A percentile compares a stretch with the other conserved stretches of the same genome.
Conservation (phyloP, 2,329 filamentous ascomycete genomes). For the Colletotrichum sp. region DNA sequence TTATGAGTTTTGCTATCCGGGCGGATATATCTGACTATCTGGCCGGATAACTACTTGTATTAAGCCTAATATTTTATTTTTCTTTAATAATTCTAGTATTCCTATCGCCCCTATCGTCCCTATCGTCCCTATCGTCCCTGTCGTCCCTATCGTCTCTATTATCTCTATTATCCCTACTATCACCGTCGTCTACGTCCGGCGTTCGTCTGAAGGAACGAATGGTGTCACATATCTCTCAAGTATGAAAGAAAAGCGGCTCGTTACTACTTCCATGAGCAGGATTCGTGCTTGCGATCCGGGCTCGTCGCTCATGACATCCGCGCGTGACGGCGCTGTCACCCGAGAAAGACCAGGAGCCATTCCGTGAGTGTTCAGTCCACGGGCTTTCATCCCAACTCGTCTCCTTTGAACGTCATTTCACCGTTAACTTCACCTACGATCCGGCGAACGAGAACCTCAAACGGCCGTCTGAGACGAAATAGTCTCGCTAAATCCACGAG, state of each 20-base stretch:
- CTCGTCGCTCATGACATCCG: not conserved
- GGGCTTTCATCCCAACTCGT: too few species aligned
- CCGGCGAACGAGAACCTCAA: not conserved
- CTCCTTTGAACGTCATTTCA: not conserved
- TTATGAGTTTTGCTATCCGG: too few species aligned
- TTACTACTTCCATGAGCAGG: not conserved
- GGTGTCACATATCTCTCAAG: not conserved
- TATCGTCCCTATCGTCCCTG: too few species aligned
- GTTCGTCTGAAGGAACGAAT: not conserved
- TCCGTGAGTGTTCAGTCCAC: too few species aligned
- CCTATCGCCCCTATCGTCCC: too few species aligned
- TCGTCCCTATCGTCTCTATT: too few species aligned
- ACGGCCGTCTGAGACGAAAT: fast-evolving
- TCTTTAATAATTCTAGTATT: too few species aligned
- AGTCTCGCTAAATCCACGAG: not conserved
- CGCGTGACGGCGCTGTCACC: not conserved
- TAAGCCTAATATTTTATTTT: too few species aligned
- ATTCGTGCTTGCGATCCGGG: not conserved
- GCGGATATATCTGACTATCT: too few species aligned
- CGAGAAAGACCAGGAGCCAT: not conserved
- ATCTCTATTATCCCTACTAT: too few species aligned
- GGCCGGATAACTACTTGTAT: too few species aligned
- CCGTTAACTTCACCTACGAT: not conserved
- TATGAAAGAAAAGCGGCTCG: not conserved
- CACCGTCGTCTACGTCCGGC: not conserved